phyloP scores from a whole-genome alignment of 1,139 yeast genomes.

The Yamadazyma dushanensis region DNA sequence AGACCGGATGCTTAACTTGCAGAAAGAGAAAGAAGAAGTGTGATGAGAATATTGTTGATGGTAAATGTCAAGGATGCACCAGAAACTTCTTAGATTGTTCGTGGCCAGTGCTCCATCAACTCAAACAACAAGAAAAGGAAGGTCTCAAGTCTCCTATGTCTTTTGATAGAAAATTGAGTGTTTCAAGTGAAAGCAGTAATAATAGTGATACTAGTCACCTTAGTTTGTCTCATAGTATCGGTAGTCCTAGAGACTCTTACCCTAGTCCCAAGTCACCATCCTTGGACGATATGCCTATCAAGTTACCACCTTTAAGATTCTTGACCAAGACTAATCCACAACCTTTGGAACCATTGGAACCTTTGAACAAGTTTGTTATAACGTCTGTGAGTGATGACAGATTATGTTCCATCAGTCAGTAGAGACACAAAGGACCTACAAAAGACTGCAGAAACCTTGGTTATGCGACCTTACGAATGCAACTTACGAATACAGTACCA shows the following conservation, averaged over 20 bases:
- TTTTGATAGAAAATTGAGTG: conserved; percentile 8
- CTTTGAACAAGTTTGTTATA: conserved; percentile 10
- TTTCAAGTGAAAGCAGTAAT: conserved; percentile 10
- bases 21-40: conserved; percentile 50
- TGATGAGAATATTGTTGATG: conserved; percentile 43
- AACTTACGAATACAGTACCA: too few species aligned
- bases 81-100: conserved; percentile 49
- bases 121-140: conserved; percentile 7
- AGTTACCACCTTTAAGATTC: conserved; percentile 13
- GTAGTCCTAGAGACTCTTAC: conserved; percentile 7
- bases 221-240: neutral
- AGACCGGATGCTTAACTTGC: conserved; percentile 47
- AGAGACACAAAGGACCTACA: too few species aligned
- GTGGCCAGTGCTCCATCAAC: conserved; percentile 31
- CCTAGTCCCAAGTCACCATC: conserved; percentile 15
- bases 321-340: conserved; percentile 1
- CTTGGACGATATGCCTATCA: conserved; percentile 9
- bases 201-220: conserved; percentile 6
- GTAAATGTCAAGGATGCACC: conserved; percentile 50
- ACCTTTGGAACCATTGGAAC: neutral
- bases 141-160: neutral
- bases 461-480: too few species aligned
- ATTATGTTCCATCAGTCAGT: conserved; percentile 9
- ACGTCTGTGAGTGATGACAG: conserved; percentile 14
- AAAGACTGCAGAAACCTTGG: too few species aligned